A percentile compares a stretch with the other conserved stretches of the same genome.
Evolutionary conservation across 257 asterid genomes (phyloP).

Genomic region (Solanum rostratum): DNA sequence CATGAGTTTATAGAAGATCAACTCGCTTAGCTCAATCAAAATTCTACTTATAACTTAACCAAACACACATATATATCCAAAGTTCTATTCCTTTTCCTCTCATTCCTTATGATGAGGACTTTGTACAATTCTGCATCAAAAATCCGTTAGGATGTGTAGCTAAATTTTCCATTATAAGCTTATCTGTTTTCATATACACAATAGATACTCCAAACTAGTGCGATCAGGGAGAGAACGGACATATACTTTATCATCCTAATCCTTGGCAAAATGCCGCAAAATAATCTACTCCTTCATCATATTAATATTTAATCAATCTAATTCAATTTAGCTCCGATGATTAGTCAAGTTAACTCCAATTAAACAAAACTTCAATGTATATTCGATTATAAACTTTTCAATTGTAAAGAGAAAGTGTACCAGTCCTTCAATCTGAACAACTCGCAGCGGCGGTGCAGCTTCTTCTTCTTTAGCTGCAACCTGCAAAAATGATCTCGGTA

Average conservation of each 20-base stretch:
- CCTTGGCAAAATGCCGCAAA: no score
- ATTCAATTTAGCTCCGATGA: no score
- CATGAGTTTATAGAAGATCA: neutral
- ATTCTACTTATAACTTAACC: no score
- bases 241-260: neutral
- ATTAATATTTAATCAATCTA: no score
- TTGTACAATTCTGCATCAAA: no score
- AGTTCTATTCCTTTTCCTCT: no score
- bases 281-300: no score
- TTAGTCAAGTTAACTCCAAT: no score
- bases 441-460: conserved; percentile 63
- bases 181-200: neutral
- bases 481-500: conserved; percentile 71
- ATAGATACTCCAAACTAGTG: neutral
- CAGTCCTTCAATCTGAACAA: conserved; percentile 95
- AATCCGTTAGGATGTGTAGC: neutral
- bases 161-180: neutral
- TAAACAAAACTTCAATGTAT: no score
- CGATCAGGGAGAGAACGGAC: neutral
- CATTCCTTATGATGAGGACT: no score
- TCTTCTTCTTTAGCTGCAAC: conserved; percentile 80
- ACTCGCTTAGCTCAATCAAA: neutral
- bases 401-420: conserved; percentile 19
- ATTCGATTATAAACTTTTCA: neutral
- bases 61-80: no score